phyloP scores from a whole-genome alignment of 73 alveolate genomes.

The Breviolum minutum region DNA sequence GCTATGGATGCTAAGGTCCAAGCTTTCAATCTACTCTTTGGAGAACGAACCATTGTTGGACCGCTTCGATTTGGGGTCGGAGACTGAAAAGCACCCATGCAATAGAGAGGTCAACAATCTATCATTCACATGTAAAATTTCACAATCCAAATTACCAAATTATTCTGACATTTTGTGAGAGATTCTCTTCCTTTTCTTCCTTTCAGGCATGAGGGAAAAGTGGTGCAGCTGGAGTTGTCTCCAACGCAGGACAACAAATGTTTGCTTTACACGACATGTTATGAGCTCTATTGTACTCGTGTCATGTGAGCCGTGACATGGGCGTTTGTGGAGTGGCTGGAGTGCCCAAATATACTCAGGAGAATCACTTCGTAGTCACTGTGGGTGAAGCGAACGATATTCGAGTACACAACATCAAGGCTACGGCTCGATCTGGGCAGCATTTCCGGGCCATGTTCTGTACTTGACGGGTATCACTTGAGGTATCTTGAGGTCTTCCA shows the following conservation, averaged over 20 bases:
- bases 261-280: not conserved
- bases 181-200: too few relatives aligned
- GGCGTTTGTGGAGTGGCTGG: not conserved
- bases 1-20: constrained; percentile 29
- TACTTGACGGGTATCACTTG: too few relatives aligned
- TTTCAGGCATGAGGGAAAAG: constrained; percentile 36
- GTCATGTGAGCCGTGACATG: not conserved
- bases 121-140: not conserved
- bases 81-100: not conserved
- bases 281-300: not conserved
- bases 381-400: constrained; percentile 60
- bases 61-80: constrained; percentile 73
- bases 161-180: not conserved
- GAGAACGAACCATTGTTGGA: constrained; percentile 79
- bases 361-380: constrained; percentile 84
- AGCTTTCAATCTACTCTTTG: constrained; percentile 79
- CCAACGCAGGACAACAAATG: constrained; percentile 44
- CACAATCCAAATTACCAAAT: not conserved
- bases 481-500: too few relatives aligned
- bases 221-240: constrained; percentile 87
- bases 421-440: not conserved
- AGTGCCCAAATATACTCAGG: constrained; percentile 12
- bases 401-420: constrained; percentile 93
- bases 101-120: not conserved
- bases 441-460: not conserved